Evolutionary conservation across 2,329 filamentous ascomycete species (phyloP).

Genomic region (Metarhizium rileyi): DNA sequence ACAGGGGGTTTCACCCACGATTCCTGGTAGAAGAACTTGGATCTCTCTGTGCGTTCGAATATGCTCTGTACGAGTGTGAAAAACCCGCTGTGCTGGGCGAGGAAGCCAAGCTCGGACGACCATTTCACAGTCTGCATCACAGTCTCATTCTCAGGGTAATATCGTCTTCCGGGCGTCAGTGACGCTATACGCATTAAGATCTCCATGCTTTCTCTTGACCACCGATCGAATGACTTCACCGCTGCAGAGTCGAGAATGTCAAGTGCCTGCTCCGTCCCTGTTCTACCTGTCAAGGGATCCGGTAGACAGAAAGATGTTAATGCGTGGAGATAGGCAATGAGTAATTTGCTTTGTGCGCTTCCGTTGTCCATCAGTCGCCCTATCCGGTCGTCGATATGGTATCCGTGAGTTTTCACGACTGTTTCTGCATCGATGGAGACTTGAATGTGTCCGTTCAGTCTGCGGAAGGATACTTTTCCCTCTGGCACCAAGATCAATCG

Average conservation of each 20-base stretch:
- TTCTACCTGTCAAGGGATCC: slow-evolving; percentile 36
- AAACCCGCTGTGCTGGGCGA: slow-evolving; percentile 37
- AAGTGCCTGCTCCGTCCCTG: slow-evolving; percentile 46
- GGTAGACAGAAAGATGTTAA: slow-evolving; percentile 42
- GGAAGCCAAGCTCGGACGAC: slow-evolving; percentile 24
- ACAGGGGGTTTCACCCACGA: not conserved
- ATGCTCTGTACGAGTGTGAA: slow-evolving; percentile 7
- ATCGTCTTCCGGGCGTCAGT: slow-evolving; percentile 15
- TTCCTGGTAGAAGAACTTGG: slow-evolving; percentile 3
- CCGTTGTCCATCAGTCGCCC: slow-evolving; percentile 41
- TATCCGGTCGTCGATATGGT: slow-evolving; percentile 38
- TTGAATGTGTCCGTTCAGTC: slow-evolving; percentile 17
- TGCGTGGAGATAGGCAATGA: slow-evolving; percentile 42
- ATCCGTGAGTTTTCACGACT: slow-evolving; percentile 26
- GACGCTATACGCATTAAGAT: not conserved
- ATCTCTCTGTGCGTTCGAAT: not conserved
- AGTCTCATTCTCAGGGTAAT: slow-evolving; percentile 29
- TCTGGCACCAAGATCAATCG: slow-evolving; percentile 29
- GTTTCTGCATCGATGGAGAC: slow-evolving; percentile 23
- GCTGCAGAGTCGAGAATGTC: slow-evolving; percentile 37
- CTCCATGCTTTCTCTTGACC: slow-evolving; percentile 1
- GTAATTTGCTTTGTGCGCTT: slow-evolving; percentile 40
- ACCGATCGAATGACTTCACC: slow-evolving; percentile 29
- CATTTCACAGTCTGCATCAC: slow-evolving; percentile 40
- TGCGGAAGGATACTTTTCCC: slow-evolving; percentile 15